Evolutionary conservation across 2,329 filamentous ascomycete genomes (phyloP).

Genomic region (Elsinoe batatas): DNA sequence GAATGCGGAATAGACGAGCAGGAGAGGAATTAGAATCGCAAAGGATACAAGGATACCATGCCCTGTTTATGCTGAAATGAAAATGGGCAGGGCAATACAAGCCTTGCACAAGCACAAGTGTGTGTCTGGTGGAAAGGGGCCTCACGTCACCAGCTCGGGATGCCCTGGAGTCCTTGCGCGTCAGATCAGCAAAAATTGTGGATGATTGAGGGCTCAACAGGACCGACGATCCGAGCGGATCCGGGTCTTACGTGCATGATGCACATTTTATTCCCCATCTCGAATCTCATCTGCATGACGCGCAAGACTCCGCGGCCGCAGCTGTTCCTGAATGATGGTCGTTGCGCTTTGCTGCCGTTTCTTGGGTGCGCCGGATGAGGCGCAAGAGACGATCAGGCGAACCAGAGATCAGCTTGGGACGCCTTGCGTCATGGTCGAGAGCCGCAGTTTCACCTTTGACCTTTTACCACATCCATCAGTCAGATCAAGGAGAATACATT

Average conservation of each 20-base stretch:
- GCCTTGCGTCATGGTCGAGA: slow-evolving; percentile 2
- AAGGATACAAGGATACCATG: neutral
- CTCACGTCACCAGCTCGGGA: slow-evolving; percentile 6
- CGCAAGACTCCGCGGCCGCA: neutral
- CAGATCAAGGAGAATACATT: no score
- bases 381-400: neutral
- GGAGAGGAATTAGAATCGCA: neutral
- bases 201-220: neutral
- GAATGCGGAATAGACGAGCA: neutral
- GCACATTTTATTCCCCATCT: neutral
- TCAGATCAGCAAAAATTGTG: neutral
- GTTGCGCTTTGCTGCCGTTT: neutral
- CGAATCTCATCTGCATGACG: neutral
- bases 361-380: neutral
- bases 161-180: slow-evolving; percentile 4
- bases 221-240: neutral
- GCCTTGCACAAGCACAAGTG: slow-evolving; percentile 3
- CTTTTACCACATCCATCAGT: no score
- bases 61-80: neutral
- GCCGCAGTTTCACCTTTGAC: neutral
- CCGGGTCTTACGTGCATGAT: neutral
- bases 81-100: slow-evolving; percentile 4
- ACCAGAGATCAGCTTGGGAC: neutral
- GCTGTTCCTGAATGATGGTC: slow-evolving; percentile 10
- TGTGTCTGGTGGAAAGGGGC: neutral